phyloP scores from a whole-genome alignment of 208 protist genomes.

The Trypanosoma boissoni region DNA sequence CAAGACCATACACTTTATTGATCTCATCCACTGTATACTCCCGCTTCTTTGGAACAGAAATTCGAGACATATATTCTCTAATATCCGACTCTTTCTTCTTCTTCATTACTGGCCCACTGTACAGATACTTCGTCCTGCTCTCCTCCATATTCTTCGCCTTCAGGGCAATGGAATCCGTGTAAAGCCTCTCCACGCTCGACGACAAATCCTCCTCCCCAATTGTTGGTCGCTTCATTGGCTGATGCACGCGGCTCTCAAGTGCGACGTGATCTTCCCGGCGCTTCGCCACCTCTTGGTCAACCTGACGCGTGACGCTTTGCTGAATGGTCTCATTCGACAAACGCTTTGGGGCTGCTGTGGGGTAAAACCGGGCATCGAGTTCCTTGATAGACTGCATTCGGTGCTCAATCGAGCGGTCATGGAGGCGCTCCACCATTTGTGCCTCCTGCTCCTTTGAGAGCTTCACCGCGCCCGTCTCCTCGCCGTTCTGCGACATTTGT shows the following conservation, averaged over 20 bases:
- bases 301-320: slow-evolving; percentile 70
- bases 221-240: slow-evolving; percentile 7
- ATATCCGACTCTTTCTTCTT: slow-evolving; percentile 58
- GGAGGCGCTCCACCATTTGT: slow-evolving; percentile 62
- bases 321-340: slow-evolving; percentile 58
- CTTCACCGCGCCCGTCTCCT: neutral
- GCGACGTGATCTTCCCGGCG: slow-evolving; percentile 29
- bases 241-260: slow-evolving; percentile 25
- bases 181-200: slow-evolving; percentile 57
- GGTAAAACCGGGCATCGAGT: slow-evolving; percentile 78
- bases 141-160: slow-evolving; percentile 63
- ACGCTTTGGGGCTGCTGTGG: slow-evolving; percentile 31
- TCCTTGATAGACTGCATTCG: slow-evolving; percentile 44
- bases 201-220: slow-evolving; percentile 37
- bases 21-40: slow-evolving; percentile 75
- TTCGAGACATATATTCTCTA: slow-evolving; percentile 52
- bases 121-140: slow-evolving; percentile 59
- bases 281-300: slow-evolving; percentile 70
- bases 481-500: neutral
- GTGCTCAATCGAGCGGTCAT: slow-evolving; percentile 49
- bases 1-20: slow-evolving; percentile 82
- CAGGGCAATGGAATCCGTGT: slow-evolving; percentile 56
- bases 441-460: slow-evolving; percentile 55
- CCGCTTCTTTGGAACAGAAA: slow-evolving; percentile 77
- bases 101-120: slow-evolving; percentile 31